A percentile compares a stretch with the other conserved stretches of the same genome.
These are phyloP conservation scores for Kurtzmaniella quercitrusa DNA, from an alignment of 1,139 yeast species.

Conservation along the genomic window DNA sequence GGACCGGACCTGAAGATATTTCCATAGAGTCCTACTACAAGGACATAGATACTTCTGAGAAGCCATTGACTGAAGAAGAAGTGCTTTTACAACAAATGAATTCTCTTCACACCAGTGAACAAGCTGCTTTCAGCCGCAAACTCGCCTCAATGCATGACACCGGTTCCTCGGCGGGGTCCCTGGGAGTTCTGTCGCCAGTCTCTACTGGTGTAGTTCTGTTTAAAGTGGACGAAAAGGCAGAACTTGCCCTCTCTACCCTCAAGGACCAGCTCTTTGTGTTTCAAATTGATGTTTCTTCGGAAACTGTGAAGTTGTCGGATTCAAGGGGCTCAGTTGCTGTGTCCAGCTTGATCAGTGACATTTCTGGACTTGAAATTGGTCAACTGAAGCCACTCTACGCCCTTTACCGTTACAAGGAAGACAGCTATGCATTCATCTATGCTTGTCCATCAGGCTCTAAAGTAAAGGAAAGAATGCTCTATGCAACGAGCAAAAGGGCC, in stretches of 20 bases:
- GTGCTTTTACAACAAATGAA: conserved; percentile 44
- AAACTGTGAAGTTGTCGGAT: conserved; percentile 21
- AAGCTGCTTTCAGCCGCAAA: conserved; percentile 20
- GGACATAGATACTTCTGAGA: conserved; percentile 27
- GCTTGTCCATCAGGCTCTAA: conserved; percentile 89
- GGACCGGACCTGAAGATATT: conserved; percentile 61
- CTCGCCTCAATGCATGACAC: conserved; percentile 34
- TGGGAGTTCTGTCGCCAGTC: not conserved
- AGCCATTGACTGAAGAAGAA: conserved; percentile 63
- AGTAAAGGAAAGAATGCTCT: conserved; percentile 88
- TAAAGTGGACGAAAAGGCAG: conserved; percentile 22
- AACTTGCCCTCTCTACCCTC: conserved; percentile 15
- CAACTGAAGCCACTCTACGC: conserved; percentile 48
- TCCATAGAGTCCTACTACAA: conserved; percentile 43
- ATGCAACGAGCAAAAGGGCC: conserved; percentile 78
- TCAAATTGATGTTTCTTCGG: conserved; percentile 27
- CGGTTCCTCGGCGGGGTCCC: not conserved
- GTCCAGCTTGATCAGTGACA: conserved; percentile 17
- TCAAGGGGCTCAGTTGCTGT: conserved; percentile 14
- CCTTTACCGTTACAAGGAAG: conserved; percentile 39
- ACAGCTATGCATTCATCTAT: conserved; percentile 57
- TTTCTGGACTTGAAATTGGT: conserved; percentile 9
- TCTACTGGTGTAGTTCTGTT: conserved; percentile 21
- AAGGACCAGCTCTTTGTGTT: conserved; percentile 23
- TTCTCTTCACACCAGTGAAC: conserved; percentile 19